Evolutionary conservation across 1,284 basidiomycete genomes (phyloP).

Genomic region (Malassezia furfur): DNA sequence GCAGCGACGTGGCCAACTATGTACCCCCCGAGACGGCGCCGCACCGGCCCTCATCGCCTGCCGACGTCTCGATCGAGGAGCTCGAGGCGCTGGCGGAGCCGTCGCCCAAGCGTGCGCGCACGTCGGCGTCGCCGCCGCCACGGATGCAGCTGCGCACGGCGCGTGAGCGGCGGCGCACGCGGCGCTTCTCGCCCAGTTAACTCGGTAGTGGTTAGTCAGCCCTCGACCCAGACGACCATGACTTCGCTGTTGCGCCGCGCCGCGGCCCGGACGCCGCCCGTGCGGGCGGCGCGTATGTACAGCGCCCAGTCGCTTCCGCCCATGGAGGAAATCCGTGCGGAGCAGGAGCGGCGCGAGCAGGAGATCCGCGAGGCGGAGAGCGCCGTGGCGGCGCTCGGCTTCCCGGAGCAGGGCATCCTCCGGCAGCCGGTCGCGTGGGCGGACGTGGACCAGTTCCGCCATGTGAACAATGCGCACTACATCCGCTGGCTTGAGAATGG

Average conservation of each 20-base stretch:
- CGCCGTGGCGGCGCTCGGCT: constrained; percentile 29
- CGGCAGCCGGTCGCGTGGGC: constrained; percentile 33
- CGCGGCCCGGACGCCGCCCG: neutral
- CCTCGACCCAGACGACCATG: neutral
- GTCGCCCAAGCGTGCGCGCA: neutral
- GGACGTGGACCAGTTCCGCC: constrained; percentile 33
- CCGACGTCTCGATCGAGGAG: neutral
- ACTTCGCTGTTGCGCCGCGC: neutral
- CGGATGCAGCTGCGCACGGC: neutral
- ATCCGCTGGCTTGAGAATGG: constrained; percentile 35
- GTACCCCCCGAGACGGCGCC: neutral
- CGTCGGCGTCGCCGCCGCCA: neutral
- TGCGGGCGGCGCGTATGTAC: neutral
- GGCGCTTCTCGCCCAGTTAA: neutral
- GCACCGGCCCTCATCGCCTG: neutral
- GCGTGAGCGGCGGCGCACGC: neutral
- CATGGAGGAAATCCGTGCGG: neutral
- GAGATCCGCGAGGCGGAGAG: neutral
- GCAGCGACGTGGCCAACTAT: neutral
- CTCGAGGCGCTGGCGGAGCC: neutral
- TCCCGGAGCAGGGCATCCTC: constrained; percentile 10
- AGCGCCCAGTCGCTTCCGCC: neutral
- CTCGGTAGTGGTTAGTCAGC: too few relatives aligned
- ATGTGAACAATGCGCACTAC: constrained; percentile 41
- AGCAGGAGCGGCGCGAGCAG: neutral